Base-by-base conservation (phyloP, 1,139 yeast species). In the Hansenula anomala region DNA sequence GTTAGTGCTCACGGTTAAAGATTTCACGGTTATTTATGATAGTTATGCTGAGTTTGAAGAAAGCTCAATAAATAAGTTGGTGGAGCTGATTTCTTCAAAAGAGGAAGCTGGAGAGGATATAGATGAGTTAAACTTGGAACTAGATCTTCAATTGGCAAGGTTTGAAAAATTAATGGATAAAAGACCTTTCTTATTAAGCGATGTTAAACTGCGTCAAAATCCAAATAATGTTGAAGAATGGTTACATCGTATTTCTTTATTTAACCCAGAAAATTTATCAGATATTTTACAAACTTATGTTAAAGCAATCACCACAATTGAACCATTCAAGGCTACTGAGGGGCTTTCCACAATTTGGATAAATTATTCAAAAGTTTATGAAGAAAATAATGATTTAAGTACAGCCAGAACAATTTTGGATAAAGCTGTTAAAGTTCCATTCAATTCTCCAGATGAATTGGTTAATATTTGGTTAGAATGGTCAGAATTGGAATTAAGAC, bases 401-500 rank as follows among this genome's bases (percentile, higher is more conserved):
- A 76, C 88, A 0, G 88, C 94, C 0, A 64, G 84, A 45, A 65
- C 73, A 13, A 74, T 89, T 13, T 75, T 72, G 41, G 75, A 78
- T 30, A 81, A 80, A 43, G 83, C 94, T 0, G 66, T 78, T 1
- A 77, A 79, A 38, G 92, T 92, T 0, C 90, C 89, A 12, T 88
- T 72, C 59, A 71, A 67, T 24, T 63, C 70, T 16, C 66, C 78
- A 1, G 75, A 76, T 26, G 96, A 88, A 44, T 60, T 88, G 30
- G 86, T 82, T 2, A 72, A 72, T 3, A 59, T 88, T 4, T 87
- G 89, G 71, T 65, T 76, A 24, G 72, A 69, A 30, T 89, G 97
- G 96, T 69, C 84, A 18, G 87, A 83, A 45, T 61, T 79, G 60
- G 79, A 77, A 38, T 51, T 83, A 25, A 60, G 69, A n/a, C 62